Evolutionary conservation across 2,329 filamentous ascomycete genomes (phyloP).

Genomic region (Diplodia mutila): DNA sequence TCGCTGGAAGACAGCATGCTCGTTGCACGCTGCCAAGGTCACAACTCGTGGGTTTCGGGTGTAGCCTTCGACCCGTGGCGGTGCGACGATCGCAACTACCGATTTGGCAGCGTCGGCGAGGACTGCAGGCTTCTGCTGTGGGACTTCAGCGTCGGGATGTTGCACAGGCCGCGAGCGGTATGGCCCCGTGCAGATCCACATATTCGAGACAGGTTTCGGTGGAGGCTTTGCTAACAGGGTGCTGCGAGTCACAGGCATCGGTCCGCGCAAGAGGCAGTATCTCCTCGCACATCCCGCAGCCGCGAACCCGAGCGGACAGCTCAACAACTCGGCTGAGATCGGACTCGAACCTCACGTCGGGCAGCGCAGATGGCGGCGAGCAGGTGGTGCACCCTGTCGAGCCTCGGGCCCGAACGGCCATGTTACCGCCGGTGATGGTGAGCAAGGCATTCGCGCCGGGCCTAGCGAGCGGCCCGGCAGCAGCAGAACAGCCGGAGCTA

Average conservation of each 20-base stretch:
- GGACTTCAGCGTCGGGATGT: constrained; percentile 98
- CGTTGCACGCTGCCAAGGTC: constrained; percentile 89
- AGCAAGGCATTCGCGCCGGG: constrained; percentile 29
- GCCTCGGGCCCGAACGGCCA: constrained; percentile 78
- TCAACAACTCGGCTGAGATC: constrained; percentile 66
- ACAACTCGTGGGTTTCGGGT: constrained; percentile 92
- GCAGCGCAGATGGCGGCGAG: constrained; percentile 55
- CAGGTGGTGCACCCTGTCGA: constrained; percentile 77
- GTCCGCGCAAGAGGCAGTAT: constrained; percentile 61
- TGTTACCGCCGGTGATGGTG: constrained; percentile 88
- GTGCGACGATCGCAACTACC: constrained; percentile 92
- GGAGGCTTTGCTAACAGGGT: constrained; percentile 18
- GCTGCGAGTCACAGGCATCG: constrained; percentile 48
- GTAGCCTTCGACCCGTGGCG: constrained; percentile 97
- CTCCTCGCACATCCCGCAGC: constrained; percentile 54
- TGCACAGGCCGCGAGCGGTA: constrained; percentile 85
- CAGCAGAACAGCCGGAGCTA: constrained; percentile 29
- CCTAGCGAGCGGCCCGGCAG: not conserved
- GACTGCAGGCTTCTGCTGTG: constrained; percentile 88
- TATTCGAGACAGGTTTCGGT: constrained; percentile 12
- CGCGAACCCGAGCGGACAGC: constrained; percentile 63
- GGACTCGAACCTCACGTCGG: constrained; percentile 67
- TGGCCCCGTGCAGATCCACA: constrained; percentile 37
- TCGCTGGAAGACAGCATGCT: constrained; percentile 80
- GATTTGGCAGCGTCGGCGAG: constrained; percentile 94